Conservation (phyloP, 345 rosid species). For the Populus nigra region DNA sequence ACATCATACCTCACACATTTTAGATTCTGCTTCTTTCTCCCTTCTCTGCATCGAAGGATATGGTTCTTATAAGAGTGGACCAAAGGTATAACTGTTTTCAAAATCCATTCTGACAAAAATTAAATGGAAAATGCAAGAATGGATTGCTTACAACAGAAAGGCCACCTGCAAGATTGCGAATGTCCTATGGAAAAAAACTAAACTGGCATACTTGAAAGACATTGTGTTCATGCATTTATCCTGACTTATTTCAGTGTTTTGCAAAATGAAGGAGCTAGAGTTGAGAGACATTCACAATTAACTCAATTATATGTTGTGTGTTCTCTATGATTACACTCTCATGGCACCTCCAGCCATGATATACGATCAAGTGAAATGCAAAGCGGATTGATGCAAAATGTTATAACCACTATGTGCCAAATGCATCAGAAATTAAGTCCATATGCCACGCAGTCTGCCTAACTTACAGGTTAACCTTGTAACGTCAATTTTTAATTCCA, state of each 20-base stretch:
- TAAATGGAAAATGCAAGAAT: not conserved
- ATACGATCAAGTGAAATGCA: not conserved
- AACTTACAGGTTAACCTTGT: not conserved
- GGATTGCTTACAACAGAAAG: not conserved
- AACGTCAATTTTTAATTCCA: not conserved
- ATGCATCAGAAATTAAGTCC: not conserved
- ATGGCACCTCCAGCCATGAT: not conserved
- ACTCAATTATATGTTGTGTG: not conserved
- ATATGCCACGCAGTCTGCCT: not conserved
- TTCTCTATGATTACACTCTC: not conserved
- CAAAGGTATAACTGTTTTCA: not conserved
- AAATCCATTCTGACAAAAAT: not conserved
- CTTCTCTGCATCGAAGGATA: slow-evolving; percentile 24
- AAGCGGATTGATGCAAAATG: not conserved
- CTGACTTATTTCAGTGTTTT: not conserved
- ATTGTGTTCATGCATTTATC: not conserved
- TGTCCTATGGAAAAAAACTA: not conserved
- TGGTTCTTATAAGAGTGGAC: not conserved
- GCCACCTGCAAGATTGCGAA: not conserved
- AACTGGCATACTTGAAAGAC: not conserved
- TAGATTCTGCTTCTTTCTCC: slow-evolving; percentile 35
- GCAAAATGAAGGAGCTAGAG: not conserved
- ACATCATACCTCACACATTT: slow-evolving; percentile 32
- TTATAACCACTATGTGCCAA: not conserved
- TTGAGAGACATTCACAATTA: not conserved